Percentiles rank a stretch among this genome's conserved stretches.
Conservation (phyloP, 2,329 filamentous ascomycete genomes). For the Grosmannia serpens region DNA sequence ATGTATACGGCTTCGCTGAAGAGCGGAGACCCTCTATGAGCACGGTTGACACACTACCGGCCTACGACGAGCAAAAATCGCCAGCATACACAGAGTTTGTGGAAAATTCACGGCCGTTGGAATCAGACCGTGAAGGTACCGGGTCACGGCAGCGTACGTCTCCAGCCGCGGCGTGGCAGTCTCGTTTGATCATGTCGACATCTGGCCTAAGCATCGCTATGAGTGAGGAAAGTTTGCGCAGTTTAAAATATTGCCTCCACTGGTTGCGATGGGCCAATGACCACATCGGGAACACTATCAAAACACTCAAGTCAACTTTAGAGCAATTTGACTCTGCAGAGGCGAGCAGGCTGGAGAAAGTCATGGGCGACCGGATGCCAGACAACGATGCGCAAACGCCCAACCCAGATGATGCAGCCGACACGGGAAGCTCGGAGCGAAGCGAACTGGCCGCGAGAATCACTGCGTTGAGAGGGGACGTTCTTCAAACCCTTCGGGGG, state of each 20-base stretch:
- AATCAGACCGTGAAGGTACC: not conserved
- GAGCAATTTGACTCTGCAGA: slow-evolving; percentile 64
- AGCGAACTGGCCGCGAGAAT: slow-evolving; percentile 50
- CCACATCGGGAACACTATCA: slow-evolving; percentile 65
- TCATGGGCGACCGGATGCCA: not conserved
- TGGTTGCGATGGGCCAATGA: slow-evolving; percentile 75
- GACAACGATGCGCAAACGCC: no score
- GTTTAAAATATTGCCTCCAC: slow-evolving; percentile 71
- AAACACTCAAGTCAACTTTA: slow-evolving; percentile 60
- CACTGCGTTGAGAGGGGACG: slow-evolving; percentile 53
- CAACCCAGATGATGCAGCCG: not conserved
- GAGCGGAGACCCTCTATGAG: slow-evolving; percentile 53
- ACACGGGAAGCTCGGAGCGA: slow-evolving; percentile 20
- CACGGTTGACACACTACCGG: slow-evolving; percentile 64
- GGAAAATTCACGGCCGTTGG: slow-evolving; percentile 5
- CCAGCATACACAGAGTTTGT: slow-evolving; percentile 59
- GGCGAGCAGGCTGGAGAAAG: not conserved
- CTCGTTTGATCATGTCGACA: slow-evolving; percentile 77
- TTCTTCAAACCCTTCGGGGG: slow-evolving; percentile 68
- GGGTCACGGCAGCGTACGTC: slow-evolving; percentile 1
- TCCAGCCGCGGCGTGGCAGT: slow-evolving; percentile 50
- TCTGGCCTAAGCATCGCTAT: slow-evolving; percentile 86
- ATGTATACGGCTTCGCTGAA: slow-evolving; percentile 16
- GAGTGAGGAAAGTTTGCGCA: slow-evolving; percentile 75
- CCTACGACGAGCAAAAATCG: slow-evolving; percentile 69